Base-by-base conservation (phyloP, 257 asterid genomes). In the Striga asiatica region DNA sequence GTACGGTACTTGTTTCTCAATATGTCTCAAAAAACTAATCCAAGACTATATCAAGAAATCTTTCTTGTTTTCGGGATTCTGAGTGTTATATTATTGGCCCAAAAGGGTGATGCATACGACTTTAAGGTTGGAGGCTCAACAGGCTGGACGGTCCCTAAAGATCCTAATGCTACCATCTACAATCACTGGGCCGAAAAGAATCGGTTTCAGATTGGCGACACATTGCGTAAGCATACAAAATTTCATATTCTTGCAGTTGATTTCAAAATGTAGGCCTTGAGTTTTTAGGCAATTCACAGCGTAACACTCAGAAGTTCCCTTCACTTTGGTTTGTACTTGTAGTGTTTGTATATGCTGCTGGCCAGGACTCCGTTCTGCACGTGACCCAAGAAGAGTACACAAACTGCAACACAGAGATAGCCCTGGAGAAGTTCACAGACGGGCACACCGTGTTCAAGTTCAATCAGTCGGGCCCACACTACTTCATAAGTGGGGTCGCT, bases 401-500 rank as follows among this genome's bases (percentile, higher is more conserved):
- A 12, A 71, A 60, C 9, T 85, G 95, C 85, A 77, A 71, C 34
- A 72, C 80, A 0, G 74, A 46, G 0, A 23, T 78, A 0, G 84
- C 91, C 4, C 42, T 80, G 0, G 70, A 72, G 0, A 77, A 80
- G 70, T 72, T 66, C 53, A 65, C 66, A 0, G 89, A 76, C 19
- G 94, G 97, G 4, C 79, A 77, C 60, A 74, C 83, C 0, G 74
- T 43, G 31, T 60, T 74, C 72, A 66, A 45, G 18, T 56, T 85
- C 22, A 49, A 71, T 28, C 77, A 76, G 14, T 80, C 94, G 1
- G 97, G 95, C 5, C 65, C 92, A 4, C 58, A 78, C 52, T 82
- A 78, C 71, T 88, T 84, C 85, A 82, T 88, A 2, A 88, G 97
- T 39, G 94, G 97, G 4, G 77, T 69, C 23, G 72, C 62, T 23